Evolutionary conservation across 495 filamentous ascomycete species (phyloP), one percentile per base, ranked within the genome.

Genomic region (Poronia punctata): DNA sequence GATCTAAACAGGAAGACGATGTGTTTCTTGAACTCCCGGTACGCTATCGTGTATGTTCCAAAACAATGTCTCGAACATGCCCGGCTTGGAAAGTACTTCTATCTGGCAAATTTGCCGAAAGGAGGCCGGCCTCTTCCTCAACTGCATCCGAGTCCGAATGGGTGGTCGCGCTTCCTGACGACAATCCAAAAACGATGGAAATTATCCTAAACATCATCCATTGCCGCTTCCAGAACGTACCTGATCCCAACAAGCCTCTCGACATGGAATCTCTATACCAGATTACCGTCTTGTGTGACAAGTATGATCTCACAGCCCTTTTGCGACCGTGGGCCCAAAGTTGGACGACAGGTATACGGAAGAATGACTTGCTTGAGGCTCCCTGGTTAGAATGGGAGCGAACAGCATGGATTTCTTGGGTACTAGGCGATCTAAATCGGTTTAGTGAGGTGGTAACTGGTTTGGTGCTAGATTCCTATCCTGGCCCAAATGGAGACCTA

Each of bases 81-180:
- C 44, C 25, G 12, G 40, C 48, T 4, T 52, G 28, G 39, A 48
- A 48, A 31, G 26, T 2, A 11, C 18, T 52, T 12, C 44, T 52
- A 3, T 48, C 37, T 19, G 49, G 49, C 15, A 30, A 29, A 12
- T 49, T 35, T 17, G 23, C 40, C 3, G 46, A 49, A 38, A 39
- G 34, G 10, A 22, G 25, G 17, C 40, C 23, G n/a, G n/a, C n/a
- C n/a, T n/a, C n/a, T 26, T 34, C 35, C 7, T 20, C 7, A 8
- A 35, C 18, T n/a, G 19, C 20, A 12, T 21, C 29, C 5, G 35
- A 35, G 15, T 18, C 21, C 15, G 35, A 49, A 7, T 49, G 40
- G 46, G 19, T 25, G 3, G 40, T 49, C 7, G 29, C 22, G 7
- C 40, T 49, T 30, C 46, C 46, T n/a, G 46, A 44, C 11, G 46